Base-by-base conservation (phyloP, 495 filamentous ascomycete species). In the Echria macrotheca region DNA sequence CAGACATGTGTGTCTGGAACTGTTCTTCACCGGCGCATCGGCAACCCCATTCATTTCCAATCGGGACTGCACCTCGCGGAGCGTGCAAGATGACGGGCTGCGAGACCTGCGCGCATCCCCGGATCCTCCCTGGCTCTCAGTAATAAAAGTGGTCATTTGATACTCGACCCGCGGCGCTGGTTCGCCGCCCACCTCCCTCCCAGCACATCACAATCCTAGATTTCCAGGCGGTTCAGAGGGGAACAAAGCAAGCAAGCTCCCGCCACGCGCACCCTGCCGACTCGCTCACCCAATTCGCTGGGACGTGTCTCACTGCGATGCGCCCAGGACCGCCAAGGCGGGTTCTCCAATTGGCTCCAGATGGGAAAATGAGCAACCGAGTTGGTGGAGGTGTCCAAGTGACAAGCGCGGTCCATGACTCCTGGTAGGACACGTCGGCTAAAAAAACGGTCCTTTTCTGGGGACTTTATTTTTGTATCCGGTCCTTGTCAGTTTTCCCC, bases 391-490 rank as follows among this genome's bases (percentile, higher is more conserved):
- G 14, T 1, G 22, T 15, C 18, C 15, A 19, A 39, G 35, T 23
- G 7, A 9, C 25, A 32, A 26, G 26, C n/a, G 15, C 42, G n/a
- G 19, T 17, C 4, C n/a, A 11, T 41, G 18, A 41, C 31, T 15
- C 18, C 12, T 10, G 26, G 53, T 46, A 33, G 56, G 59, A 40
- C 7, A 25, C 18, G 23, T 33, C 53, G 45, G 46, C 53, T 59
- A 57, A 53, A 62, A n/a, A n/a, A 62, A 62, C 59, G 59, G 59
- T 62, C 59, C 59, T 59, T 62, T 61, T 59, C 51, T 57, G 53
- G 50, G 50, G 33, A 38, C 46, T 40, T 40, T 38, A 15, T 28
- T 15, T 44, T 23, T 12, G 19, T 44, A 23, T 14, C 4, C 26
- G n/a, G 11, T 26, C 25, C 24, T 10, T 15, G 18, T 41, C 29